These are phyloP conservation scores for Capsicum rhomboideum DNA, from an alignment of 257 asterid genomes.

Conservation along the genomic window DNA sequence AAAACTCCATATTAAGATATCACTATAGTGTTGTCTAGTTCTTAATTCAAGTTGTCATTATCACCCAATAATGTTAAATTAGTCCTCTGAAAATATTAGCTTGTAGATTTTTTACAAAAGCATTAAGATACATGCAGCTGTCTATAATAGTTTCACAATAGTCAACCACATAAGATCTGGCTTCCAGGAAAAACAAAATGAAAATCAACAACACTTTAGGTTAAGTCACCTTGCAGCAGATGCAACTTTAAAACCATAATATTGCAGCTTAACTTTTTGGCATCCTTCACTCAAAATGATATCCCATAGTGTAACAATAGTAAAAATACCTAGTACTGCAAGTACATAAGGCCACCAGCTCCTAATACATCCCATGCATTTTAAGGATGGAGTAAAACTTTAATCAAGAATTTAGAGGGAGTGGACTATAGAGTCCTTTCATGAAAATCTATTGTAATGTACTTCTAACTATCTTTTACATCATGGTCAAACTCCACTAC, in stretches of 20 bases:
- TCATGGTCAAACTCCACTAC: background rate
- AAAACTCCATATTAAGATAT: background rate
- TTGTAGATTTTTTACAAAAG: background rate
- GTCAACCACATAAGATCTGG: background rate
- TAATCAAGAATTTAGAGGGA: background rate
- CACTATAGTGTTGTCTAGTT: background rate
- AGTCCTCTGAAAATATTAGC: background rate
- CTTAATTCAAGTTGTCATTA: background rate
- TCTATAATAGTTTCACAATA: background rate
- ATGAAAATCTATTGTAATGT: background rate
- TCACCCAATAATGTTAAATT: background rate
- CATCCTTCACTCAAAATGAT: constrained; percentile 90
- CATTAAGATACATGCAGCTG: background rate
- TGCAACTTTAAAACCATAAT: constrained; percentile 93
- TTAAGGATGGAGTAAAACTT: background rate
- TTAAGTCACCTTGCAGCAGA: constrained; percentile 68
- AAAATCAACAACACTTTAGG: background rate
- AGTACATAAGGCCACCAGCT: constrained; percentile 81
- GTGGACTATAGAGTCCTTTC: background rate
- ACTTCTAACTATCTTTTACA: background rate
- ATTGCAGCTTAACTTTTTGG: constrained; percentile 88
- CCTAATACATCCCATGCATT: constrained; percentile 56
- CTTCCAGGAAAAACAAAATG: background rate
- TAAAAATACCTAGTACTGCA: constrained; percentile 63
- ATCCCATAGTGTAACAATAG: constrained; percentile 87